Evolutionary conservation across 78 protist genomes (phyloP).

Genomic region (Salpingoeca rosetta): DNA sequence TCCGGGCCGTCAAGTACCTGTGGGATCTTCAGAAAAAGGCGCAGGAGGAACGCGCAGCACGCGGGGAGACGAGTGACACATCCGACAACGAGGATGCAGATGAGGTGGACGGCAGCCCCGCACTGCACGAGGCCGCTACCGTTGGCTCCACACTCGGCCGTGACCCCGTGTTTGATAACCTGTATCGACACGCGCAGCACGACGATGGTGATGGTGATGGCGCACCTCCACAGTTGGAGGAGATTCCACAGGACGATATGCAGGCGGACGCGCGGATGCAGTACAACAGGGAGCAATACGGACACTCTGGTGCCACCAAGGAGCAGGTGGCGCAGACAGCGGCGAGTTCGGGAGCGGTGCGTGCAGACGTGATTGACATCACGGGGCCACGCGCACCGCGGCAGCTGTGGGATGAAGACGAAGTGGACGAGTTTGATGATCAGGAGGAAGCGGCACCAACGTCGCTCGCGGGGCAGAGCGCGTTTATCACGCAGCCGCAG

Average conservation of each 20-base stretch:
- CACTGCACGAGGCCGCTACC: background rate
- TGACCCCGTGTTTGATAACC: too few relatives aligned
- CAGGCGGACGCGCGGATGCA: background rate
- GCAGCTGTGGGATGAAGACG: background rate
- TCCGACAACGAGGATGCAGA: background rate
- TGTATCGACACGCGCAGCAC: too few relatives aligned
- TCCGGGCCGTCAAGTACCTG: background rate
- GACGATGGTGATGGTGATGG: background rate
- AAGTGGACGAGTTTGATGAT: background rate
- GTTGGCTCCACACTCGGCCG: background rate
- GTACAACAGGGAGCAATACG: background rate
- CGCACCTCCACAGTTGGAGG: background rate
- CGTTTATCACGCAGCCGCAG: background rate
- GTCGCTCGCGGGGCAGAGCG: background rate
- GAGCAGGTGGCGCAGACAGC: background rate
- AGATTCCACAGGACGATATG: background rate
- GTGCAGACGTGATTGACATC: background rate
- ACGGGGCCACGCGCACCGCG: background rate
- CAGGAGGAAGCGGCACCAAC: too few relatives aligned
- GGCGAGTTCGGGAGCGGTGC: background rate
- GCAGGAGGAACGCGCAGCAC: background rate
- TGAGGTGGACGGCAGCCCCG: background rate
- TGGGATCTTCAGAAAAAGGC: background rate
- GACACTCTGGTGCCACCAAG: background rate
- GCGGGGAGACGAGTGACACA: background rate